Evolutionary conservation across 2,329 filamentous ascomycete species (phyloP).

Genomic region (Pseudogymnoascus destructans): DNA sequence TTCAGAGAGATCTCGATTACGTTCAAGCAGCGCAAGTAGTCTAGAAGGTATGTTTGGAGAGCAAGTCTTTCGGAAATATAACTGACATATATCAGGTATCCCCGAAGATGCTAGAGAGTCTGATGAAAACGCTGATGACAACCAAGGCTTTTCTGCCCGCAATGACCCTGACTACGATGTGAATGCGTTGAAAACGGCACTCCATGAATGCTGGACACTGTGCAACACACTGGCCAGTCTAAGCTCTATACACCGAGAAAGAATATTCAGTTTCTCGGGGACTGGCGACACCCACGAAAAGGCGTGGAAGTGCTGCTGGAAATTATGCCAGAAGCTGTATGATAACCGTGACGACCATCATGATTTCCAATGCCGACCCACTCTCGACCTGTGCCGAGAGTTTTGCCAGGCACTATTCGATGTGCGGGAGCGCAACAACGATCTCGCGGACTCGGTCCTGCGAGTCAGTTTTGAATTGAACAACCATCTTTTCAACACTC

Average conservation of each 20-base stretch:
- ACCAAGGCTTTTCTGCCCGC: conserved; percentile 13
- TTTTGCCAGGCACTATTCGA: conserved; percentile 91
- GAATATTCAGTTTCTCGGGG: conserved; percentile 60
- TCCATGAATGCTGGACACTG: conserved; percentile 84
- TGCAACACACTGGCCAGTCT: conserved; percentile 82
- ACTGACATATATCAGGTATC: conserved; percentile 25
- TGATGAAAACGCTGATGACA: conserved; percentile 40
- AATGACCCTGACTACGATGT: conserved; percentile 44
- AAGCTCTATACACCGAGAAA: conserved; percentile 69
- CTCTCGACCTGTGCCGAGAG: conserved; percentile 75
- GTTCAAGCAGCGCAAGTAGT: conserved; percentile 58
- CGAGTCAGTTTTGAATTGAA: conserved; percentile 91
- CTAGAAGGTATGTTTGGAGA: conserved; percentile 52
- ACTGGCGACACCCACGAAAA: conserved; percentile 69
- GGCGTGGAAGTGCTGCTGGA: conserved; percentile 92
- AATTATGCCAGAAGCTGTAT: conserved; percentile 79
- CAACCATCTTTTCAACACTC: conserved; percentile 88
- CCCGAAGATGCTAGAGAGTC: conserved; percentile 32
- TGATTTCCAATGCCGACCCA: conserved; percentile 55
- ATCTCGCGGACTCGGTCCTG: conserved; percentile 71
- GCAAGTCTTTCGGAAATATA: conserved; percentile 12
- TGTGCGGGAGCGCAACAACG: conserved; percentile 63
- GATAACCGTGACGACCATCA: conserved; percentile 61
- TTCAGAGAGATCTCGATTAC: conserved; percentile 39
- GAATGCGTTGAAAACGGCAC: conserved; percentile 55